These are phyloP conservation scores for Paecilomyces sp. DNA, from an alignment of 2,329 filamentous ascomycete genomes.

Conservation along the genomic window DNA sequence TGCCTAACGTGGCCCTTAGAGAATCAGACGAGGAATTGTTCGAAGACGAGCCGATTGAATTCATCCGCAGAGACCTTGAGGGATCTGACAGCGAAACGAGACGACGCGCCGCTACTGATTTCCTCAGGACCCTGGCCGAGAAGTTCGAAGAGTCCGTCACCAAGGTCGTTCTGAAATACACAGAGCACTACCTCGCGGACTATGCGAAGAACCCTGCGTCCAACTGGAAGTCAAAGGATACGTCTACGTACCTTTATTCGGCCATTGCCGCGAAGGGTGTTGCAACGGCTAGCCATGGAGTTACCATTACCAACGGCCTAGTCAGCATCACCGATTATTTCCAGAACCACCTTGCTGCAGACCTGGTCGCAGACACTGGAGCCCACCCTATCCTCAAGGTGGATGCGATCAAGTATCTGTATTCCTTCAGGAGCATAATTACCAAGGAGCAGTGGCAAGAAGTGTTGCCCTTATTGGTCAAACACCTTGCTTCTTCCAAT, in stretches of 20 bases:
- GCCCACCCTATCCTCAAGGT: constrained; percentile 86
- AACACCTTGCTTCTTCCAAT: constrained; percentile 81
- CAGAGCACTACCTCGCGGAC: constrained; percentile 70
- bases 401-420: constrained; percentile 95
- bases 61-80: constrained; percentile 89
- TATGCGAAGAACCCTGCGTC: constrained; percentile 60
- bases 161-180: constrained; percentile 77
- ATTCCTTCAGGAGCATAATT: constrained; percentile 92
- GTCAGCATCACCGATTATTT: constrained; percentile 94
- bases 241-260: constrained; percentile 92
- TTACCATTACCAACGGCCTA: constrained; percentile 79
- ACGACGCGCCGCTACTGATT: constrained; percentile 87
- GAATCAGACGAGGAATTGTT: constrained; percentile 95
- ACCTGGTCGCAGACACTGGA: constrained; percentile 63
- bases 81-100: constrained; percentile 94
- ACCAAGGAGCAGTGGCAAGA: constrained; percentile 87
- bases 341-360: constrained; percentile 82
- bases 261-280: constrained; percentile 89
- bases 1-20: constrained; percentile 85
- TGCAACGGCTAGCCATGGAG: constrained; percentile 79
- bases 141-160: constrained; percentile 84
- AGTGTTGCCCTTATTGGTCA: constrained; percentile 81
- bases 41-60: constrained; percentile 98
- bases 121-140: constrained; percentile 79
- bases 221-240: constrained; percentile 97